A percentile compares a stretch with the other conserved stretches of the same genome.
Evolutionary conservation across 768 basidiomycete species (phyloP).

Genomic region (Coprinopsis marcescibilis): DNA sequence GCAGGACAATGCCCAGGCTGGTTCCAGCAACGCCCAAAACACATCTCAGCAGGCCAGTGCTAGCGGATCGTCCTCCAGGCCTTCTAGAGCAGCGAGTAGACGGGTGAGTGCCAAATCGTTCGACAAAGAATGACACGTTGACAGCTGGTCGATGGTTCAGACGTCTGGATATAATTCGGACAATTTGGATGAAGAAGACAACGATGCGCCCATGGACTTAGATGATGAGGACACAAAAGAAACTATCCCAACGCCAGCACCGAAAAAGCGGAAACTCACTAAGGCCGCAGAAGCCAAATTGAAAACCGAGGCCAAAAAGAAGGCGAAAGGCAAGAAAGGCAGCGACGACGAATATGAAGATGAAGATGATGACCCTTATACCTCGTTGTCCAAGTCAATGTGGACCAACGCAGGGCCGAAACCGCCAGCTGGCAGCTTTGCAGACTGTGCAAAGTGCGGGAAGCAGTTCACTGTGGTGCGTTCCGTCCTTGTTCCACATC

Average conservation of each 20-base stretch:
- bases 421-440: constrained; percentile 74
- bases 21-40: constrained; percentile 31
- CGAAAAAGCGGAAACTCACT: constrained; percentile 52
- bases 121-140: neutral
- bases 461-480: constrained; percentile 86
- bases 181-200: constrained; percentile 59
- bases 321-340: constrained; percentile 23
- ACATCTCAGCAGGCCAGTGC: constrained; percentile 11
- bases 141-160: constrained; percentile 12
- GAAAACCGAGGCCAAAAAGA: constrained; percentile 41
- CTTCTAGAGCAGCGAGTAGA: constrained; percentile 16
- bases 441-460: constrained; percentile 73
- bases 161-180: constrained; percentile 62
- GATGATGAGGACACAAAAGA: constrained; percentile 17
- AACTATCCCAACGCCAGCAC: constrained; percentile 20
- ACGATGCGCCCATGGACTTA: constrained; percentile 12
- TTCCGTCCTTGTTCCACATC: constrained; percentile 10
- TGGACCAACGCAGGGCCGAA: constrained; percentile 35
- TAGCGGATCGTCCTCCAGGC: constrained; percentile 3
- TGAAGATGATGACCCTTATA: constrained; percentile 65
- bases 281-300: constrained; percentile 41
- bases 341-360: constrained; percentile 48
- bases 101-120: constrained; percentile 13
- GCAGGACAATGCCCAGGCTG: constrained; percentile 30
- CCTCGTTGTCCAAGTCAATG: constrained; percentile 50